Evolutionary conservation across 2,329 filamentous ascomycete genomes (phyloP), one percentile per base, ranked within the genome.

Genomic region (Tolypocladium guangdongense): DNA sequence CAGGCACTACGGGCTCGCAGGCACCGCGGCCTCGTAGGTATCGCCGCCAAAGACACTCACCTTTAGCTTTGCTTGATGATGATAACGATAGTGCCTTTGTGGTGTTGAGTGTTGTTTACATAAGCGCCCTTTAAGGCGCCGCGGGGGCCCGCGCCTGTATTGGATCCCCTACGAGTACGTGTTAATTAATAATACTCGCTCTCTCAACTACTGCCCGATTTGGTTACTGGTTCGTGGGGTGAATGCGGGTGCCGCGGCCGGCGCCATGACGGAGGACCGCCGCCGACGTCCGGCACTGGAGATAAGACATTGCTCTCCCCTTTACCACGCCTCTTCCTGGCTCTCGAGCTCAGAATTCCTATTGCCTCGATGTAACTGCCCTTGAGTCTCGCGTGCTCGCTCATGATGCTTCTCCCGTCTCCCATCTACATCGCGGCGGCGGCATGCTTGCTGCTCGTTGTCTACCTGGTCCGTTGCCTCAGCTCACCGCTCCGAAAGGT

Each of bases 401-500:
- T n/a, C 45, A 52, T 49, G 43, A 66, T 68, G 62, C 45, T 65
- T 14, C 52, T 69, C 12, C 55, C 63, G 20, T 68, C 66, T 10
- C 64, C 68, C 35, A 39, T 58, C 18, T 59, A 63, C 55, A 49
- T 66, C 10, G 55, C 56, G 18, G 61, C 58, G 18, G 59, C 55
- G 16, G 55, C 58, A 22, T 41, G 65, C 8, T 51, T 66, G 33
- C 55, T 70, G 8, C 20, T 62, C 46, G 46, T 52, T 38, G 27
- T 63, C 27, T 59, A 63, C 39, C 27, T 71, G 30, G 32, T 63
- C 36, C 60, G 61, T 35, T 56, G 63, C 32, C 41, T 70, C 39
- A 59, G 56, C 37, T 71, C 70, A 16, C 70, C 70, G 7, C 59
- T 70, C 16, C 60, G 62, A 39, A 65, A 62, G 48, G 54, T 82